Percentiles rank a stretch among this genome's conserved stretches.
phyloP scores from a whole-genome alignment of 345 rosid genomes.

The Ceriops tagal region DNA sequence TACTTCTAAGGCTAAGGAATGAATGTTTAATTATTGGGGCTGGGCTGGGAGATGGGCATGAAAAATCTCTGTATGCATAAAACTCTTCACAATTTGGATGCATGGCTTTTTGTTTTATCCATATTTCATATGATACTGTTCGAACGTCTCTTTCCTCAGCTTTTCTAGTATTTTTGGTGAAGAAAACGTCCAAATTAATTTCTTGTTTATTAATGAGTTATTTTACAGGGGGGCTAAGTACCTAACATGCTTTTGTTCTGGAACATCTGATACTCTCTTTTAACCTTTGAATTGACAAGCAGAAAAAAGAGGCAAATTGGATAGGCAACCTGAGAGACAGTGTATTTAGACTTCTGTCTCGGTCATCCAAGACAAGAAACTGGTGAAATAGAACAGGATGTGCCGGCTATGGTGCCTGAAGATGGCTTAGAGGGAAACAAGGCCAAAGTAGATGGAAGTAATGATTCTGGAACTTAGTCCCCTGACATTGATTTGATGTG shows the following conservation, averaged over 20 bases:
- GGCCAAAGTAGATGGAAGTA: constrained; percentile 23
- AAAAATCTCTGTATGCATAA: too few species aligned
- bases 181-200: too few species aligned
- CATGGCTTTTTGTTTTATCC: constrained; percentile 27
- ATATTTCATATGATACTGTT: too few species aligned
- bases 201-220: neutral
- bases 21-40: too few species aligned
- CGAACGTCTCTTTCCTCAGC: too few species aligned
- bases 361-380: constrained; percentile 20
- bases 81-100: constrained; percentile 4
- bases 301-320: constrained; percentile 25
- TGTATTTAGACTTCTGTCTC: constrained; percentile 20
- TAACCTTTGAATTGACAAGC: constrained; percentile 11
- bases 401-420: constrained; percentile 23
- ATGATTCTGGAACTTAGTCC: constrained; percentile 29
- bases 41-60: neutral
- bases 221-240: neutral
- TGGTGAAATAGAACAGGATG: constrained; percentile 24
- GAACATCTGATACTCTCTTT: constrained; percentile 5
- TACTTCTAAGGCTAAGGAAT: too few species aligned
- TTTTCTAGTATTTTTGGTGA: too few species aligned
- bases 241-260: neutral
- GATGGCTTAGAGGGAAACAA: constrained; percentile 16
- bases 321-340: constrained; percentile 14
- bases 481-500: constrained; percentile 63